A percentile compares a stretch with the other conserved stretches of the same genome.
These are phyloP conservation scores for Suhomyces maxii DNA, from an alignment of 1,139 yeast species.

Conservation along the genomic window DNA sequence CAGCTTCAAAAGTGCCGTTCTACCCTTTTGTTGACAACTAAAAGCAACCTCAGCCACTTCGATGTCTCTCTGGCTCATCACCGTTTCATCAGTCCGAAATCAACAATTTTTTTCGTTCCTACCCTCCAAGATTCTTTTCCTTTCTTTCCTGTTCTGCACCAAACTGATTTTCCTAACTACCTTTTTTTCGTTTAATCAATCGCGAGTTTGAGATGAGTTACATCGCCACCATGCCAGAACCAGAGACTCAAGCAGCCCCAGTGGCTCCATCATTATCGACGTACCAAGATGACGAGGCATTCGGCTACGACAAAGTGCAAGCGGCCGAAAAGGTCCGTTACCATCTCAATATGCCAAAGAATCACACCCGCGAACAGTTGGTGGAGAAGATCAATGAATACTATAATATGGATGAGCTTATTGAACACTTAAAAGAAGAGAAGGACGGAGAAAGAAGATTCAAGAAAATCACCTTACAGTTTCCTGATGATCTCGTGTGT, in stretches of 20 bases:
- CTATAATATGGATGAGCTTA: slow-evolving; percentile 52
- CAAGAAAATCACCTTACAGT: slow-evolving; percentile 73
- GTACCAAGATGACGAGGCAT: slow-evolving; percentile 53
- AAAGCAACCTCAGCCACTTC: too few species aligned
- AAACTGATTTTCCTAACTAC: background rate
- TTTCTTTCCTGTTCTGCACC: background rate
- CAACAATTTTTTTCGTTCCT: too few species aligned
- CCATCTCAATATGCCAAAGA: slow-evolving; percentile 32
- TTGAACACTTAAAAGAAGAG: slow-evolving; percentile 33
- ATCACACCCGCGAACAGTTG: slow-evolving; percentile 26
- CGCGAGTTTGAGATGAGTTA: background rate
- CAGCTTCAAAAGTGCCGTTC: too few species aligned
- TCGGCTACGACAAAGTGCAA: slow-evolving; percentile 40
- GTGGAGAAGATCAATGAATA: slow-evolving; percentile 40
- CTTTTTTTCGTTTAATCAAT: background rate
- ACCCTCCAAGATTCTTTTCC: background rate
- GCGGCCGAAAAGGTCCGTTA: slow-evolving; percentile 17
- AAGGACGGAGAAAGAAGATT: slow-evolving; percentile 27
- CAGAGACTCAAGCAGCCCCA: slow-evolving; percentile 12
- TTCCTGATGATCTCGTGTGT: slow-evolving; percentile 77
- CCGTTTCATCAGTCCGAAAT: too few species aligned
- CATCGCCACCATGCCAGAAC: slow-evolving; percentile 1
- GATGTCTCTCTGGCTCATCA: too few species aligned
- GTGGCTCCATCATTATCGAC: slow-evolving; percentile 63
- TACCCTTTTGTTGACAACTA: too few species aligned